These are phyloP conservation scores for Primulina eburnea DNA, from an alignment of 257 asterid species.

Conservation along the genomic window DNA sequence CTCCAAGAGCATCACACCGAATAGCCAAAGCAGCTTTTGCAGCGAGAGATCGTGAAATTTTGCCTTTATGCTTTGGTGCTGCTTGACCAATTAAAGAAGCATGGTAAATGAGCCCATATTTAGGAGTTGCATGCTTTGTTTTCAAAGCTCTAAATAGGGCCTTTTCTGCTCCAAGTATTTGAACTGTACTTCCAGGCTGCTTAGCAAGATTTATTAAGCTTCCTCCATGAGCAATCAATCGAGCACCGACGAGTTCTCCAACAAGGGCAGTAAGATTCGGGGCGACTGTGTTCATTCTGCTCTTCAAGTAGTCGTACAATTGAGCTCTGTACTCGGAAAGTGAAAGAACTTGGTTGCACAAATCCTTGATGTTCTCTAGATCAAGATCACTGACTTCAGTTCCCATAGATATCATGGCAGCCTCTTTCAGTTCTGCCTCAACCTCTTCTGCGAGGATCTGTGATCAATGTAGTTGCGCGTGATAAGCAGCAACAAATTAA, in stretches of 20 bases:
- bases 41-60: constrained; percentile 83
- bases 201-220: constrained; percentile 86
- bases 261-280: constrained; percentile 92
- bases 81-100: constrained; percentile 95
- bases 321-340: constrained; percentile 86
- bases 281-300: constrained; percentile 92
- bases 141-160: constrained; percentile 89
- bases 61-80: constrained; percentile 91
- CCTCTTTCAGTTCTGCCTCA: constrained; percentile 80
- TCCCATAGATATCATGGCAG: constrained; percentile 88
- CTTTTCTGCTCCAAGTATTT: constrained; percentile 92
- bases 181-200: constrained; percentile 97
- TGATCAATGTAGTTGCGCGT: background rate
- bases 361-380: constrained; percentile 73
- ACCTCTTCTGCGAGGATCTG: constrained; percentile 77
- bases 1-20: constrained; percentile 83
- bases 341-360: constrained; percentile 82
- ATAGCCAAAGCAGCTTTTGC: constrained; percentile 82
- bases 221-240: constrained; percentile 93
- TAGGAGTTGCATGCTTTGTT: constrained; percentile 89
- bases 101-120: constrained; percentile 86
- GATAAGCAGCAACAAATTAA: background rate
- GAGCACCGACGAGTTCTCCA: constrained; percentile 95
- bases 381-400: constrained; percentile 90
- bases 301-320: constrained; percentile 69